A percentile compares a stretch with the other conserved stretches of the same genome.
Evolutionary conservation across 2,329 filamentous ascomycete species (phyloP).

Genomic region (Chalaropsis thielavioides): DNA sequence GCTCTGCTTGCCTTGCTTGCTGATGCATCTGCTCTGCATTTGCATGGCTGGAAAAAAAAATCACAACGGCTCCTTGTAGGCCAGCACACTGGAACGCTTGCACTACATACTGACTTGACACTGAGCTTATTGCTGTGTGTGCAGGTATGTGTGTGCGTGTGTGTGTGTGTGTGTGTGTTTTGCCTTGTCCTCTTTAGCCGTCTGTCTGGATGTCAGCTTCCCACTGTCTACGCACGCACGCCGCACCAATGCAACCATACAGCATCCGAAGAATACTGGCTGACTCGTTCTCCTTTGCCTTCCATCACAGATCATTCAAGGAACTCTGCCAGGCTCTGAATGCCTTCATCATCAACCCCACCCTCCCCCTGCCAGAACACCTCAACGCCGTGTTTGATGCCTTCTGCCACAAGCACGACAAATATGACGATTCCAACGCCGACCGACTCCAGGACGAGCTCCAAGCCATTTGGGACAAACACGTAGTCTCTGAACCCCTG

Average conservation of each 20-base stretch:
- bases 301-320: slow-evolving; percentile 37
- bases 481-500: slow-evolving; percentile 41
- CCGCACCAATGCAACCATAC: slow-evolving; percentile 12
- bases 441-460: slow-evolving; percentile 64
- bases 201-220: background rate
- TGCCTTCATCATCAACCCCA: slow-evolving; percentile 34
- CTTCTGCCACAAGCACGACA: slow-evolving; percentile 54
- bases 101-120: background rate
- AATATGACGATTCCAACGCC: slow-evolving; percentile 52
- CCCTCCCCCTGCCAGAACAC: slow-evolving; percentile 51
- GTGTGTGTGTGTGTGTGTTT: background rate
- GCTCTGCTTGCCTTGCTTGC: background rate
- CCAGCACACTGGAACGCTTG: background rate
- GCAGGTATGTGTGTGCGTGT: background rate
- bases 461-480: slow-evolving; percentile 48
- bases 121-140: background rate
- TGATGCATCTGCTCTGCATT: slow-evolving; percentile 2
- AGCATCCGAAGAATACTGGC: background rate
- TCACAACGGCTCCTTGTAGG: background rate
- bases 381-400: slow-evolving; percentile 45
- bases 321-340: slow-evolving; percentile 45
- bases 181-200: background rate
- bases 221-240: background rate
- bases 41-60: background rate
- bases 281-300: slow-evolving; percentile 18